Evolutionary conservation across 73 alveolate genomes (phyloP), one percentile per base, ranked within the genome.

Genomic region (Tetrahymena malaccensis): DNA sequence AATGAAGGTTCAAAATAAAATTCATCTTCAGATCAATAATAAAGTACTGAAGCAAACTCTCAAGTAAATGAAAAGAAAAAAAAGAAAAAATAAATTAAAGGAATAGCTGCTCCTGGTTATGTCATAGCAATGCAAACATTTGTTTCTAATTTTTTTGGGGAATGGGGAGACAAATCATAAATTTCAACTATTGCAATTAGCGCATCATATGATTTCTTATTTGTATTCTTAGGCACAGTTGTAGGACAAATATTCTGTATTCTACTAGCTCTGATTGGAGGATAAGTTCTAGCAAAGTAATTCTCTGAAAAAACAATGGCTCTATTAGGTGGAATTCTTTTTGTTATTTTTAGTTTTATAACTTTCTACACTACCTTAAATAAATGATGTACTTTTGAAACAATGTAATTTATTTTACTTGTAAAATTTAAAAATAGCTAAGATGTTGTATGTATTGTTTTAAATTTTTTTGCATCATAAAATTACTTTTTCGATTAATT

Each of bases 141-240:
- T 38, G 96, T 70, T 22, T 94, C 93, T 16, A 35, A 0, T 22
- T 94, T 94, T 89, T 94, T 94, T 70, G 96, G 94, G 11, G 96
- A 94, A 34, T 94, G 96, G 96, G 96, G 96, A 8, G 96, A 94
- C 19, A 94, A n/a, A 34, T 94, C 96, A 25, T 89, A 94, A 55
- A 43, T 94, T 22, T 40, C 94, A 35, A 94, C 93, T 0, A 56
- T 94, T 21, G 94, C 96, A 5, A 35, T 94, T 10, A 70, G 94
- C 15, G 94, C 94, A n/a, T 33, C 85, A 89, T 89, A 31, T 31
- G 83, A 89, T 16, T 89, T 89, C 35, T 0, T 25, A 33, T 33
- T 33, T 34, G 94, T 34, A 10, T 89, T n/a, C 85, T 34, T 89
- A 34, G 94, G 83, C 3, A 50, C 94, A 25, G 35, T 89, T 16